Conservation (phyloP, 371 early-diverging fungal species). For the Mucor piriformis region DNA sequence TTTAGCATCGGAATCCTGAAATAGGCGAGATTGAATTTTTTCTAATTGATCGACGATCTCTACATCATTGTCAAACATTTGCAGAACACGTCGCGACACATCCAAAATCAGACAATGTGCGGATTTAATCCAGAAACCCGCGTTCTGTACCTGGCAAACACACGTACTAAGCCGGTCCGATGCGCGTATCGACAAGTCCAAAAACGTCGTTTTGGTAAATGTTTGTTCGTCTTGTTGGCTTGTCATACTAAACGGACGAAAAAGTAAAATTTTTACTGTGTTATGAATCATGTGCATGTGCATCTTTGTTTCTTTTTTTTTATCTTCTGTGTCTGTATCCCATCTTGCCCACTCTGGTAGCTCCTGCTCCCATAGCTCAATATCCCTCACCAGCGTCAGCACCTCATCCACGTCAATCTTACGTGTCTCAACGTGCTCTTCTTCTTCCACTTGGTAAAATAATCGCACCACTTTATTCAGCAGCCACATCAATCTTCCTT, state of each 20-base stretch:
- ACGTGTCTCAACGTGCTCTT: conserved; percentile 13
- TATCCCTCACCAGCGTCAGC: conserved; percentile 40
- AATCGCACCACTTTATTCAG: conserved; percentile 22
- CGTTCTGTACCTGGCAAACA: neutral
- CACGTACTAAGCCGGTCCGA: conserved; percentile 34
- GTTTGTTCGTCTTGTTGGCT: conserved; percentile 32
- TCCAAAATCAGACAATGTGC: conserved; percentile 29
- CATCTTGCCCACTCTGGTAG: conserved; percentile 39
- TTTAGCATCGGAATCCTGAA: too few relatives aligned
- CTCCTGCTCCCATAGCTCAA: conserved; percentile 44
- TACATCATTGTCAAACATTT: conserved; percentile 42
- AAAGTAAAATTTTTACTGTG: conserved; percentile 39
- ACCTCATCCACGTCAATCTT: conserved; percentile 55
- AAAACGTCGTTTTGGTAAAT: conserved; percentile 44
- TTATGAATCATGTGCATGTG: conserved; percentile 46
- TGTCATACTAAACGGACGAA: conserved; percentile 41
- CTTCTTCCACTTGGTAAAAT: conserved; percentile 24
- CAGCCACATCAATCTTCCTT: conserved; percentile 17
- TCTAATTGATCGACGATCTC: conserved; percentile 26
- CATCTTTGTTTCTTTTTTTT: conserved; percentile 2
- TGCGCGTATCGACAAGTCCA: conserved; percentile 41
- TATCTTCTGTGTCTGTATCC: conserved; percentile 1
- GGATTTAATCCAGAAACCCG: conserved; percentile 19
- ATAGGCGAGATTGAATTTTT: conserved; percentile 7
- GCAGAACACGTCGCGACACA: conserved; percentile 26